A percentile compares a stretch with the other conserved stretches of the same genome.
These are phyloP conservation scores for Celoporthe dispersa DNA, from an alignment of 2,329 filamentous ascomycete species.

Conservation along the genomic window DNA sequence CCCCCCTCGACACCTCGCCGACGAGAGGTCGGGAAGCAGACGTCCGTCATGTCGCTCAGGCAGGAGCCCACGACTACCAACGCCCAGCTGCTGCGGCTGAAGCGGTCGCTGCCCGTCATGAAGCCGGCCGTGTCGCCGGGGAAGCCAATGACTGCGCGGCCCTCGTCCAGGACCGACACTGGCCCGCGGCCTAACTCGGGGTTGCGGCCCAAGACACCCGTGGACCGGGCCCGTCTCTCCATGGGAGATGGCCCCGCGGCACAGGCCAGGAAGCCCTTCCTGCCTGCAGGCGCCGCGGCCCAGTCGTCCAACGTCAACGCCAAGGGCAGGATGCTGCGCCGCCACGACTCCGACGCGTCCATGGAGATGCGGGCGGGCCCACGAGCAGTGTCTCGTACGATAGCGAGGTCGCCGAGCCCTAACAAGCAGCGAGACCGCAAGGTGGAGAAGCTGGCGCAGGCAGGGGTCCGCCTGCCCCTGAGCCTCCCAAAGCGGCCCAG, in stretches of 20 bases:
- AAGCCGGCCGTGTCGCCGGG: constrained; percentile 54
- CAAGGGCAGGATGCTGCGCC: constrained; percentile 72
- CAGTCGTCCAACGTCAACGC: constrained; percentile 74
- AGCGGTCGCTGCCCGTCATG: constrained; percentile 68
- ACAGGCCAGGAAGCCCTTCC: constrained; percentile 71
- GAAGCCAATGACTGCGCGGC: constrained; percentile 54
- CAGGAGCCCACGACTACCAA: constrained; percentile 68
- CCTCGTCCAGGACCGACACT: constrained; percentile 61
- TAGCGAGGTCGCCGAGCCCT: constrained; percentile 65
- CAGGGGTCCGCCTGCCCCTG: constrained; percentile 66
- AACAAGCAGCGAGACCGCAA: constrained; percentile 47
- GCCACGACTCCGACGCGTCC: constrained; percentile 79
- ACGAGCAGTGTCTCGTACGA: constrained; percentile 60
- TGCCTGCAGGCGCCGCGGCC: constrained; percentile 71
- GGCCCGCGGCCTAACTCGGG: constrained; percentile 52
- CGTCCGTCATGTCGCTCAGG: constrained; percentile 58
- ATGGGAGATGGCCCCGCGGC: constrained; percentile 54
- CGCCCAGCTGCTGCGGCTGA: constrained; percentile 67
- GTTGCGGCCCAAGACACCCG: constrained; percentile 71
- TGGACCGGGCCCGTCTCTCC: constrained; percentile 60
- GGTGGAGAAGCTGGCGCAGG: constrained; percentile 45
- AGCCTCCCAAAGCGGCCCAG: constrained; percentile 72
- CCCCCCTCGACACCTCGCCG: constrained; percentile 62
- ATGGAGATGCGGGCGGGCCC: constrained; percentile 62
- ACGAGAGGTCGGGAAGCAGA: constrained; percentile 60